A percentile compares a stretch with the other conserved stretches of the same genome.
Conservation (phyloP, 768 basidiomycete genomes). For the Podaxis mareebaensis region DNA sequence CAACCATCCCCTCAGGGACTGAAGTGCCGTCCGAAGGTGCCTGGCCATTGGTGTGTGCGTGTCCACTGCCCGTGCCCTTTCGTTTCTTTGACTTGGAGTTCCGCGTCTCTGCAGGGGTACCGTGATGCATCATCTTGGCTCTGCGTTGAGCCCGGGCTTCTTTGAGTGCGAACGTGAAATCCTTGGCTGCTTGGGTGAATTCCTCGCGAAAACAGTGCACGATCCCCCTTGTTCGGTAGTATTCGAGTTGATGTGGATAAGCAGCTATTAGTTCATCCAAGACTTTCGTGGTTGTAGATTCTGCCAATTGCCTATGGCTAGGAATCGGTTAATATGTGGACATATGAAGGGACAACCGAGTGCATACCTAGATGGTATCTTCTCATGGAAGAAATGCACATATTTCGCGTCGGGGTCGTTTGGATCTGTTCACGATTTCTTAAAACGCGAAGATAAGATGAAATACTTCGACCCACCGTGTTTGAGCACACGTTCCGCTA, state of each 20-base stretch:
- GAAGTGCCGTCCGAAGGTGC: conserved; percentile 71
- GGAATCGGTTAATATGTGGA: conserved; percentile 14
- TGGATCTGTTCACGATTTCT: conserved; percentile 52
- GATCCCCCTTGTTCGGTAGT: conserved; percentile 86
- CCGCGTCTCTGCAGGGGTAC: conserved; percentile 34
- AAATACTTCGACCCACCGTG: conserved; percentile 34
- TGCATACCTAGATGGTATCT: conserved; percentile 85
- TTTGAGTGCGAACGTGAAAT: conserved; percentile 79
- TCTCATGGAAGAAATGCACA: conserved; percentile 94
- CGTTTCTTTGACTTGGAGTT: conserved; percentile 44
- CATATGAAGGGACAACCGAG: not conserved
- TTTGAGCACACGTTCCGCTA: conserved; percentile 86
- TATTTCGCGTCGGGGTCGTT: conserved; percentile 79
- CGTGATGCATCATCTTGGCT: conserved; percentile 56
- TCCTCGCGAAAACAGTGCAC: conserved; percentile 90
- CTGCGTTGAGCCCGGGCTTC: conserved; percentile 75
- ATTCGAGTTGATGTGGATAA: conserved; percentile 79
- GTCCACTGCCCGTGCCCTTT: conserved; percentile 41
- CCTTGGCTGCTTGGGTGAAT: conserved; percentile 69
- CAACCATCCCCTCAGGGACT: conserved; percentile 42
- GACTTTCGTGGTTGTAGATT: conserved; percentile 76
- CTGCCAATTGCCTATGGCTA: conserved; percentile 71
- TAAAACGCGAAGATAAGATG: not conserved
- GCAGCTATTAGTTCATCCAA: conserved; percentile 77
- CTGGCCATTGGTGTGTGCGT: conserved; percentile 54